Base-by-base conservation (phyloP, 2,329 filamentous ascomycete genomes). In the Fusarium verticillioides region DNA sequence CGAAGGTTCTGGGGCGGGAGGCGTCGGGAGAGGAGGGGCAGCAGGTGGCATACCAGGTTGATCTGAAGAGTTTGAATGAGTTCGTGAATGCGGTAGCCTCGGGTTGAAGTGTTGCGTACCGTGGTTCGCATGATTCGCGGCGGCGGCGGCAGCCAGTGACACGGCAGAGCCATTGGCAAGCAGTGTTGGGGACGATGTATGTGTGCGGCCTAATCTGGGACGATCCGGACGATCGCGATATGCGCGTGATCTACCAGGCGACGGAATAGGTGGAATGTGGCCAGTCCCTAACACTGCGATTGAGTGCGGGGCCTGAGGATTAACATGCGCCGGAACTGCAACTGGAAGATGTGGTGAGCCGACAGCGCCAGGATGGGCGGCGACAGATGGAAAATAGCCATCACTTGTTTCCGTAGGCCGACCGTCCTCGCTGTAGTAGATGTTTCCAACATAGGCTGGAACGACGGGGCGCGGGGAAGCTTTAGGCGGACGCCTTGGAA, bases 261-360 rank as follows among this genome's bases (percentile, higher is more conserved):
- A 97, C 1, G 95, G 94, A 50, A 98, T 85, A 26, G 91, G 86
- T 11, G 95, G 93, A 11, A 96, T 85, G 78, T 96, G 93, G 23
- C 94, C 95, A 2, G 94, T 95, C 58, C 88, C 91, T 34, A 98
- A 83, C 23, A 97, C 91, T 8, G 94, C 90, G 77, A 98, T 97
- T 11, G 94, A 92, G 69, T 92, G 90, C 32, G 80, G 78, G 8
- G 79, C 72, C 32, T 79, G 71, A 77, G 77, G 80, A 71, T 79
- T 84, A 54, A 78, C 81, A 67, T 74, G 81, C 58, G 78, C 78
- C 66, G 78, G 81, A 52, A 85, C 82, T 49, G 84, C 81, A 30
- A 83, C 77, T 18, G 84, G 81, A 72, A 84, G 77, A 71, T 84
- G 83, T 34, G 82, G 79, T 19, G 83, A 83, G 76, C 82, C 82